These are phyloP conservation scores for Dimargaris cristalligena DNA, from an alignment of 192 early-diverging fungal genomes.

Conservation along the genomic window DNA sequence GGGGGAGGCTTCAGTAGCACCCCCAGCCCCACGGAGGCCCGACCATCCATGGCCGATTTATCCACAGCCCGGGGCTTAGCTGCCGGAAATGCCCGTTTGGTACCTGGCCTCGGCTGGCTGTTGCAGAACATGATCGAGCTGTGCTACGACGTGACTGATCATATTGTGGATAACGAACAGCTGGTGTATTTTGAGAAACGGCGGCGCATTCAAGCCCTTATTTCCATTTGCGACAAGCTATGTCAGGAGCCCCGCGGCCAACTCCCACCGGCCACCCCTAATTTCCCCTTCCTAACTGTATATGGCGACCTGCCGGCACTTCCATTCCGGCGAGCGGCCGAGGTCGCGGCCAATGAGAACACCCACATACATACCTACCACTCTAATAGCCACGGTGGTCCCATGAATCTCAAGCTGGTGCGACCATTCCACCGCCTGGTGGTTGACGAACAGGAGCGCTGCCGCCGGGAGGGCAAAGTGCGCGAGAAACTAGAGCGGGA, in stretches of 20 bases:
- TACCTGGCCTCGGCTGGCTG: slow-evolving; percentile 55
- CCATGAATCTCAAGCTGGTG: neutral
- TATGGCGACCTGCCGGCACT: neutral
- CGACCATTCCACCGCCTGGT: slow-evolving; percentile 31
- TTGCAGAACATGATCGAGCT: slow-evolving; percentile 52
- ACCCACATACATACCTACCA: slow-evolving; percentile 8
- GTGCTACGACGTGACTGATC: slow-evolving; percentile 44
- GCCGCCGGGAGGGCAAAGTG: slow-evolving; percentile 47
- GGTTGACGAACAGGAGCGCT: slow-evolving; percentile 40
- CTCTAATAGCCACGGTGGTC: neutral
- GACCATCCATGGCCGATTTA: slow-evolving; percentile 12
- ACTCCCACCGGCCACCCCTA: neutral
- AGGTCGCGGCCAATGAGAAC: slow-evolving; percentile 1
- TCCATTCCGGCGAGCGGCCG: neutral
- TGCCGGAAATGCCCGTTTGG: slow-evolving; percentile 27
- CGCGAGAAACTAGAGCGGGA: slow-evolving; percentile 44
- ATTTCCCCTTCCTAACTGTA: neutral
- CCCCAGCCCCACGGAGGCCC: slow-evolving; percentile 1
- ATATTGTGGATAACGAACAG: slow-evolving; percentile 31
- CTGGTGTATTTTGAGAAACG: slow-evolving; percentile 53
- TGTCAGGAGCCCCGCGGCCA: neutral
- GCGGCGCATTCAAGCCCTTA: slow-evolving; percentile 42
- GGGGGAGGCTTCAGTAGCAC: too few relatives aligned
- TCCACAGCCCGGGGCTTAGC: slow-evolving; percentile 21
- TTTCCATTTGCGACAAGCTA: slow-evolving; percentile 31